A percentile compares a stretch with the other conserved stretches of the same genome.
These are phyloP conservation scores for Akebia trifoliata DNA, from an alignment of 164 flowering plant genomes.

Conservation along the genomic window DNA sequence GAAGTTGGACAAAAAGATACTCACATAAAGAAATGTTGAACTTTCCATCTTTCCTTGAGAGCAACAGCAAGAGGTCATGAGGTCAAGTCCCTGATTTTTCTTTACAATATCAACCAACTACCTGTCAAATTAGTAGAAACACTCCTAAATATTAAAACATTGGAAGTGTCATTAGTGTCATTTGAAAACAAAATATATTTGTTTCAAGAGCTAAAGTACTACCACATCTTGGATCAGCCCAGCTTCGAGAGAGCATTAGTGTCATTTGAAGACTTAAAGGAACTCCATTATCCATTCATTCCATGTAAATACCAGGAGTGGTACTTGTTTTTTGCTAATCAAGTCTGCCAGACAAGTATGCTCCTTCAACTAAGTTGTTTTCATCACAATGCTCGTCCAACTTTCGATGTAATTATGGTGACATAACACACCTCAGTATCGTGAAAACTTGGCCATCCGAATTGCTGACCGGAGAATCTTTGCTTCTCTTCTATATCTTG, in stretches of 20 bases:
- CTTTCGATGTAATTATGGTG: background rate
- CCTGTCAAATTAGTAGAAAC: background rate
- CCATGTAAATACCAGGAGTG: background rate
- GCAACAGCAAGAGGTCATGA: background rate
- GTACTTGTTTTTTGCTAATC: too few relatives aligned
- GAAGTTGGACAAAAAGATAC: background rate
- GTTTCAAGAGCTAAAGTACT: background rate
- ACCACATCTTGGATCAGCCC: background rate
- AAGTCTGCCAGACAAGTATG: too few relatives aligned
- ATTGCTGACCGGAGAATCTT: conserved; percentile 39
- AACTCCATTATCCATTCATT: background rate
- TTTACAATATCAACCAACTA: background rate
- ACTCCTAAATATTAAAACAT: too few relatives aligned
- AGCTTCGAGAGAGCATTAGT: background rate
- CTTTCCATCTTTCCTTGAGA: background rate
- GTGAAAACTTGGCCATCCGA: conserved; percentile 28
- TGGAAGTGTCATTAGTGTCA: too few relatives aligned
- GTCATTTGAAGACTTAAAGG: conserved; percentile 1
- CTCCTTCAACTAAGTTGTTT: background rate
- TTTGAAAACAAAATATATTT: too few relatives aligned
- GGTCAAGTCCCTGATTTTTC: background rate
- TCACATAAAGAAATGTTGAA: background rate
- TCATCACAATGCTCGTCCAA: background rate
- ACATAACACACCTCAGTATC: background rate
- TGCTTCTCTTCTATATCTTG: conserved; percentile 42